Conservation (phyloP, 202 grass and related monocot genomes). For the Zizania palustris region DNA sequence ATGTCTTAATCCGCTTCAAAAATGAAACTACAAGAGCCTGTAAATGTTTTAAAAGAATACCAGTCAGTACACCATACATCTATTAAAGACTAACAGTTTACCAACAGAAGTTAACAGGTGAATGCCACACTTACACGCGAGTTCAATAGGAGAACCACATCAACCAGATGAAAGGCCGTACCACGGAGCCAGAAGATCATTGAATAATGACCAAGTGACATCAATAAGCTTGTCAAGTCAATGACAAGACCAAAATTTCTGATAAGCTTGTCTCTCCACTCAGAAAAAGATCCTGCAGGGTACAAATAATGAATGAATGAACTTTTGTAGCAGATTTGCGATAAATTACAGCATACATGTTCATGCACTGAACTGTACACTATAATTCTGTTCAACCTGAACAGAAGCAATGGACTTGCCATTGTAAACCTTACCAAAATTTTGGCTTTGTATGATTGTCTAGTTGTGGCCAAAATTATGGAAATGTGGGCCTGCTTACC, state of each 20-base stretch:
- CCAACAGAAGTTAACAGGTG: constrained; percentile 18
- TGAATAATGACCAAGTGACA: constrained; percentile 86
- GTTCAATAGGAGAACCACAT: constrained; percentile 82
- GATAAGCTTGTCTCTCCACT: constrained; percentile 76
- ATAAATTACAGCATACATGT: constrained; percentile 14
- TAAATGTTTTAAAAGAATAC: constrained; percentile 33
- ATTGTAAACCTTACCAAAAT: no score
- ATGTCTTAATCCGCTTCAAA: constrained; percentile 77
- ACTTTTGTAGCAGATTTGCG: constrained; percentile 8
- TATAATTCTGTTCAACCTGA: constrained; percentile 20
- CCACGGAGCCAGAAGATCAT: constrained; percentile 95
- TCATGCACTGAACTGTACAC: not conserved
- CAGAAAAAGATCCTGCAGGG: constrained; percentile 82
- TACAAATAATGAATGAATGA: constrained; percentile 35
- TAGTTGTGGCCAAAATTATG: no score
- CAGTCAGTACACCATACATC: constrained; percentile 29
- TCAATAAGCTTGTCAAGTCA: constrained; percentile 73
- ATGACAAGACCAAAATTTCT: constrained; percentile 88
- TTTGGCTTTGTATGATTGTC: no score
- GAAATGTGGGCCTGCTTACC: no score
- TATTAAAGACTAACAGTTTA: constrained; percentile 5
- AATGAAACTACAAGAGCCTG: constrained; percentile 84
- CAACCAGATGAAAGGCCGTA: constrained; percentile 90
- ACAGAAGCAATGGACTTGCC: not conserved
- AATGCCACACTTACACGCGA: constrained; percentile 70